Evolutionary conservation across 2,329 filamentous ascomycete genomes (phyloP).

Genomic region (Elsinoe batatas): DNA sequence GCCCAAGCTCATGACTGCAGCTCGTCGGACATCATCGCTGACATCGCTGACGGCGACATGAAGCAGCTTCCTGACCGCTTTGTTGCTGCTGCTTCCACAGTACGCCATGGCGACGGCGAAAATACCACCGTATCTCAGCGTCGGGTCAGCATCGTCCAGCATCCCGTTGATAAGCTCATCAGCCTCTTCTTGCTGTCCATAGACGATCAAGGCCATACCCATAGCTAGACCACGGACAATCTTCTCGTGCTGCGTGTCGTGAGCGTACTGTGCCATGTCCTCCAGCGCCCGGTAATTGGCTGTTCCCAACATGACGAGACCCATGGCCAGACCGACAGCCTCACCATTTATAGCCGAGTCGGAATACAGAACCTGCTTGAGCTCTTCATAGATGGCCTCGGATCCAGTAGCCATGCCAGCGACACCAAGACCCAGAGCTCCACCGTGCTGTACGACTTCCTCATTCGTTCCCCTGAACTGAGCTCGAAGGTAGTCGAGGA

Average conservation of each 20-base stretch:
- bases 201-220: constrained; percentile 98
- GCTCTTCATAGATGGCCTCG: constrained; percentile 79
- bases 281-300: constrained; percentile 87
- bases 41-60: constrained; percentile 97
- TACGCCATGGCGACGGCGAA: constrained; percentile 98
- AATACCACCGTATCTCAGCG: constrained; percentile 90
- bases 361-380: constrained; percentile 78
- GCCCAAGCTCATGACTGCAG: constrained; percentile 93
- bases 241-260: constrained; percentile 98
- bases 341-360: constrained; percentile 96
- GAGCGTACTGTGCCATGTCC: constrained; percentile 95
- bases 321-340: constrained; percentile 91
- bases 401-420: constrained; percentile 96
- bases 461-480: constrained; percentile 69
- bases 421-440: constrained; percentile 87
- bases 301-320: constrained; percentile 96
- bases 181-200: constrained; percentile 84
- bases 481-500: constrained; percentile 65
- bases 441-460: constrained; percentile 94
- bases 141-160: constrained; percentile 85
- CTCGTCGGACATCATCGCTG: constrained; percentile 90
- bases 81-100: constrained; percentile 95
- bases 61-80: constrained; percentile 89
- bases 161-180: constrained; percentile 92
- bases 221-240: constrained; percentile 91